Conservation (phyloP, 768 basidiomycete species). For the Gautieria morchelliformis region DNA sequence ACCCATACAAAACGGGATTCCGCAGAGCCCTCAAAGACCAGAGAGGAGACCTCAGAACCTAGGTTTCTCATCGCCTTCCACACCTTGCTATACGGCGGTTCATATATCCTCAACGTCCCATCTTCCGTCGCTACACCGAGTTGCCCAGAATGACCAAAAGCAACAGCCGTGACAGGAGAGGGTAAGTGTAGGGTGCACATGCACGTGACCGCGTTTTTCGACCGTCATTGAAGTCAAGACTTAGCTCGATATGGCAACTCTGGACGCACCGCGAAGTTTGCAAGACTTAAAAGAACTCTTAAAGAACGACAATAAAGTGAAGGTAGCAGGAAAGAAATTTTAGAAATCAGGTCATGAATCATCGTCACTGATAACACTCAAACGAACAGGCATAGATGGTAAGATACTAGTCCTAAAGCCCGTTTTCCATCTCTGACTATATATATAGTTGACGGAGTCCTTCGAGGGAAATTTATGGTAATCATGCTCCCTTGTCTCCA, state of each 20-base stretch:
- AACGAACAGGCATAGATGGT: conserved; percentile 57
- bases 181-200: not conserved
- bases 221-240: no score
- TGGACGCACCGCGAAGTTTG: conserved; percentile 38
- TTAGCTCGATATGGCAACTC: not conserved
- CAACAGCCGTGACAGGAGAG: not conserved
- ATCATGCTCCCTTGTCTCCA: not conserved
- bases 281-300: conserved; percentile 50
- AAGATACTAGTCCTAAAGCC: conserved; percentile 13
- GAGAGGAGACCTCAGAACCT: conserved; percentile 51
- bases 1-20: conserved; percentile 47
- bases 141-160: not conserved
- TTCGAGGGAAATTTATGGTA: conserved; percentile 94
- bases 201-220: not conserved
- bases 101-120: conserved; percentile 60
- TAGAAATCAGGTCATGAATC: not conserved
- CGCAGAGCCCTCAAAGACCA: conserved; percentile 31
- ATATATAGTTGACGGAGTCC: conserved; percentile 74
- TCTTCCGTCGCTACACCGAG: conserved; percentile 38
- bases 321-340: conserved; percentile 73
- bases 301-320: conserved; percentile 67
- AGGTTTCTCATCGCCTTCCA: conserved; percentile 52
- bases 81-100: conserved; percentile 48
- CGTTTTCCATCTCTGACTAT: not conserved
- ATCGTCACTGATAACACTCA: not conserved